Base-by-base conservation (phyloP, 176 grass and related monocot genomes). In the Melocanna baccifera region DNA sequence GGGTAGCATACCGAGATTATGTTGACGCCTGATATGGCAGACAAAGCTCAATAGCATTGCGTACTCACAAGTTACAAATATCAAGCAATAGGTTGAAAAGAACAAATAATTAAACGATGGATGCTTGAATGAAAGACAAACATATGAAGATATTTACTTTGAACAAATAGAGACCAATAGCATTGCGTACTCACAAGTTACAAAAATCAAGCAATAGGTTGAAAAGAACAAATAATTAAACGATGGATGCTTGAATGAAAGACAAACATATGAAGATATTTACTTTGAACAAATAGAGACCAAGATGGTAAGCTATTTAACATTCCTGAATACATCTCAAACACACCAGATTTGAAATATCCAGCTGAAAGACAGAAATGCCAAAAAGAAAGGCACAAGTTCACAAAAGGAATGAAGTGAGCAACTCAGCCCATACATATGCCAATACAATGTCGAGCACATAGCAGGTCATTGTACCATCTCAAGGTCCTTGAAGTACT, bases 401-500 rank as follows among this genome's bases (percentile, higher is more conserved):
- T 73, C 81, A 78, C 69, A 69, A 73, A 87, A 82, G 67, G 77
- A 85, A 78, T 40, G 59, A 73, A 81, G 72, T 6, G 62, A 77
- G 84, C 39, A n/a, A 48, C 83, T 77, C 65, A 74, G 72, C 57
- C 81, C 76, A 73, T 89, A 92, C 58, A 90, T 58, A 80, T 69
- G 81, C 37, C 42, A 76, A 81, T 42, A 67, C 64, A 87, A 82
- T 65, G 56, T 32, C 9, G 13, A 73, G 23, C 58, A 78, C 73
- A 83, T 66, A 80, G 20, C 77, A 42, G 50, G 7, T 97, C 82
- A 97, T 63, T 87, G 87, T 68, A 90, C 87, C 82, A 88, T 75
- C 72, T 90, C 89, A 45, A 97, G 83, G 65, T 91, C 94, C 84
- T 93, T 97, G 81, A 97, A 97, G 88, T 94, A 97, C n/a, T 97